Base-by-base conservation (phyloP, 1,284 basidiomycete species). In the Thecaphora frezii region DNA sequence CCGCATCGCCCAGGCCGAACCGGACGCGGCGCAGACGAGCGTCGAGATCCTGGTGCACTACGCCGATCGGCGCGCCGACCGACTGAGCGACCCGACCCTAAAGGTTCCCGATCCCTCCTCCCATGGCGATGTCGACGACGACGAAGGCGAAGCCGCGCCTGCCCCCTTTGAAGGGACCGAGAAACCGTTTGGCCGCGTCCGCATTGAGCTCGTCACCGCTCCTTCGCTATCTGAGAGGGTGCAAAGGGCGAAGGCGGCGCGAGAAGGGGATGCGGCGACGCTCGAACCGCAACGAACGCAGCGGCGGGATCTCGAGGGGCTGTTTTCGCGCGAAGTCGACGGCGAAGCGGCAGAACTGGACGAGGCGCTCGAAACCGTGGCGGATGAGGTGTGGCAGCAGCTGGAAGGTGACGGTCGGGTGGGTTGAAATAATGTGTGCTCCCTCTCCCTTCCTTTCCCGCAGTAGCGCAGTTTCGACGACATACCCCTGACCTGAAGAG, bases 271-370 rank as follows among this genome's bases (percentile, higher is more conserved):
- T 18, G 46, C 58, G 16, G 49, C 46, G 39, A 58, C 63, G 30
- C 45, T 66, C 0, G 48, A 52, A 21, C 58, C 63, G 18, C 21
- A 37, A 1, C 21, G 47, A 5, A 50, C 40, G 30, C 25, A 58
- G 9, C 39, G 63, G 18, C 21, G 61, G 37, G 63, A 66, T 57
- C 49, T 66, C 30, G 63, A 66, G 45, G 43, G 47, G 14, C 28
- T 52, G 18, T 66, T 58, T 30, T 48, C 55, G 3, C 51, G 50
- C n/a, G 39, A 54, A 18, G 37, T 50, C 30, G 63, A 66, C 21
- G 63, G 63, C n/a, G 63, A 66, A 42, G 49, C 49, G 13, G 37
- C 52, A 28, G 63, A 66, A 13, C 54, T 66, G 54, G 58, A 66
- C 44, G 44, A 61, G n/a, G 63, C 63, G 0, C 61, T 66, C 41